These are phyloP conservation scores for Haplosporangium sp. DNA, from an alignment of 371 early-diverging fungal genomes.

Conservation along the genomic window DNA sequence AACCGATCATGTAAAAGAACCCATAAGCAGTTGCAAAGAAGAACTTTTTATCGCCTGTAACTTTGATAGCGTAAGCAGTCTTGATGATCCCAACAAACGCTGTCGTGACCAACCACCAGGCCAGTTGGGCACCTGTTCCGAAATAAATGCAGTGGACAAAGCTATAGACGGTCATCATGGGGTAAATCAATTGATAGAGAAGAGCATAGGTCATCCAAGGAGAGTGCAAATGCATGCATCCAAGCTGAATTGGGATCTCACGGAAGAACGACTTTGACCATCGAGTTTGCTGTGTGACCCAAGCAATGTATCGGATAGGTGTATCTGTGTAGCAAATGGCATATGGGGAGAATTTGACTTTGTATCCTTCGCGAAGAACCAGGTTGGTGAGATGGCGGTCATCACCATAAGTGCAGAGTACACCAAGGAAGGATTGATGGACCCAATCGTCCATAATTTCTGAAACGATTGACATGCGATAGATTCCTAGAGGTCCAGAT, in stretches of 20 bases:
- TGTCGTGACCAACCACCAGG: constrained; percentile 63
- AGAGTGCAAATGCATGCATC: constrained; percentile 67
- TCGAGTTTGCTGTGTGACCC: constrained; percentile 77
- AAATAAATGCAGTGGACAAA: constrained; percentile 56
- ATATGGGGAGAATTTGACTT: constrained; percentile 69
- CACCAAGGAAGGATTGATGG: constrained; percentile 66
- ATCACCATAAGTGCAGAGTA: constrained; percentile 77
- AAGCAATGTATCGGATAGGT: constrained; percentile 66
- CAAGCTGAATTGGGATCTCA: constrained; percentile 68
- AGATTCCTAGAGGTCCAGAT: constrained; percentile 77
- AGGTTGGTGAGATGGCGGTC: constrained; percentile 76
- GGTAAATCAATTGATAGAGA: constrained; percentile 73
- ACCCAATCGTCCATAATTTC: constrained; percentile 74
- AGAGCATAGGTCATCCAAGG: constrained; percentile 78
- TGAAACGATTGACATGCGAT: constrained; percentile 62
- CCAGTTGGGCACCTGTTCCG: constrained; percentile 42
- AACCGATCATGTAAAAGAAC: constrained; percentile 65
- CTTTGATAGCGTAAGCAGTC: constrained; percentile 59
- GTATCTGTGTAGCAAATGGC: constrained; percentile 77
- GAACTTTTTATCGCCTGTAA: constrained; percentile 60
- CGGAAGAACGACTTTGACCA: constrained; percentile 81
- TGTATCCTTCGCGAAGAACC: constrained; percentile 63
- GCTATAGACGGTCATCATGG: constrained; percentile 72
- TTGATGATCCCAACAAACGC: constrained; percentile 62
- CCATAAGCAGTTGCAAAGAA: constrained; percentile 66